These are phyloP conservation scores for Agmasoma carcini DNA, from an alignment of 371 early-diverging fungal genomes.

Conservation along the genomic window DNA sequence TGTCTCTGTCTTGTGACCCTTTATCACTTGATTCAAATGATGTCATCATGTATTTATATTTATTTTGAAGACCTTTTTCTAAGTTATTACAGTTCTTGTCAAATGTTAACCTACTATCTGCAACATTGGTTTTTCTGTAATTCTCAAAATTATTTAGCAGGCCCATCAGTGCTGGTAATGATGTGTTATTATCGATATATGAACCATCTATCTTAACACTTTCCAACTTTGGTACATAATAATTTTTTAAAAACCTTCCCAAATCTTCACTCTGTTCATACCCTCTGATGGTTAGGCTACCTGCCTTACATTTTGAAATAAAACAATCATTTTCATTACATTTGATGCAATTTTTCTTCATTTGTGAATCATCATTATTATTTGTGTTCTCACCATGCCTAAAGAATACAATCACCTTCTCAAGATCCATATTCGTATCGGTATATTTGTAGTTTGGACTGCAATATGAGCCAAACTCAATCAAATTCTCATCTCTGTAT, in stretches of 20 bases:
- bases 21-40: background rate
- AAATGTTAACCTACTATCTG: background rate
- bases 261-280: slow-evolving; percentile 38
- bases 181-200: slow-evolving; percentile 24
- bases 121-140: background rate
- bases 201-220: background rate
- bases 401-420: slow-evolving; percentile 36
- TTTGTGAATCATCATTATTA: slow-evolving; percentile 19
- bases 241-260: slow-evolving; percentile 42
- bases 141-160: slow-evolving; percentile 15
- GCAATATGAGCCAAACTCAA: background rate
- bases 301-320: slow-evolving; percentile 30
- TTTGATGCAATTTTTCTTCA: slow-evolving; percentile 27
- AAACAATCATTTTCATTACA: slow-evolving; percentile 11
- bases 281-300: slow-evolving; percentile 42
- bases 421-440: background rate
- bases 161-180: slow-evolving; percentile 26
- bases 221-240: slow-evolving; percentile 17
- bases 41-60: background rate
- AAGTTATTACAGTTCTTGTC: background rate
- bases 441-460: background rate
- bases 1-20: background rate
- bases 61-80: background rate
- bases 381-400: slow-evolving; percentile 48
- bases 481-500: no score